Evolutionary conservation across 1,139 yeast species (phyloP), one percentile per base, ranked within the genome.

Genomic region (Pichia sp.): DNA sequence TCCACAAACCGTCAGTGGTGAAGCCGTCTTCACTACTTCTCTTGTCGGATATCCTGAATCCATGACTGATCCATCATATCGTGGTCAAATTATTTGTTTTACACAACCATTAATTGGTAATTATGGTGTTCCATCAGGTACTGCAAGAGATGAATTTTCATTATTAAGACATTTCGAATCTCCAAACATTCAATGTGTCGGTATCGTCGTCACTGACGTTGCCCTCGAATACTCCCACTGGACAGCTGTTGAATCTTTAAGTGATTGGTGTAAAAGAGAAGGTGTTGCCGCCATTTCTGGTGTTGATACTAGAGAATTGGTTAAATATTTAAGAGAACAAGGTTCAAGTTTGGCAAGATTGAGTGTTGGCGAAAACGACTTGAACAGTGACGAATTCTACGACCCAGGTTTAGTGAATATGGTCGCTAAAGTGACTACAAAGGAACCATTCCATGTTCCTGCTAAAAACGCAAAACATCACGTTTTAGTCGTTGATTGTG

Each of bases 31-130:
- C 74, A 88, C 98, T 41, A 93, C 99, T 33, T 93, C 98, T 6
- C 76, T 93, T 63, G 99, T 93, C 14, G 99, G 99, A 17, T 93
- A 93, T 67, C 98, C 98, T 10, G 99, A 93, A 69, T 88, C 96
- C 20, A 91, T 93, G 96, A 91, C 98, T 24, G 99, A 93, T 67
- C 99, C 99, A 36, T 89, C 96, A 7, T 93, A 93, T 69, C 83
- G 83, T 61, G 99, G 98, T 41, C 99, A 93, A 71, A 91, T 93
- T 57, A 80, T 93, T 59, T 96, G 94, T 55, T 90, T 93, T 70
- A 93, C 99, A 10, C 97, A 91, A 69, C 99, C 99, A 22, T 77
- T 93, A 64, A 89, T 93, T 63, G 99, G 99, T 52, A 93, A 93
- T 69, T 93, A 93, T 68, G 99, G 99, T 67, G 99, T 93, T 34